phyloP scores from a whole-genome alignment of 2,329 filamentous ascomycete genomes.

The Ilyonectria robusta region DNA sequence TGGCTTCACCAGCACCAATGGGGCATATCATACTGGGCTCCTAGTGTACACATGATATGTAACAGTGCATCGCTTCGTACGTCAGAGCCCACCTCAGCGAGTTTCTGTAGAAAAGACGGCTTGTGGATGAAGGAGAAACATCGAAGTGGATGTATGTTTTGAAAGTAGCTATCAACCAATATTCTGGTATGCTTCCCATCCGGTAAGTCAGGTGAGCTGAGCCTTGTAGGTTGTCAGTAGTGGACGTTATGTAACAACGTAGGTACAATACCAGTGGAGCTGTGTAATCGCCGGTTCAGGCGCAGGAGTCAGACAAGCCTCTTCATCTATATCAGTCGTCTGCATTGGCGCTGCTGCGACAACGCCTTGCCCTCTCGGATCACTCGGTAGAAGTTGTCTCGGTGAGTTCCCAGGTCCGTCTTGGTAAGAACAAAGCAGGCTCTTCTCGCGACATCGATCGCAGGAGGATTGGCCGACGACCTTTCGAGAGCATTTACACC shows the following conservation, averaged over 20 bases:
- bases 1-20: background rate
- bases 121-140: conserved; percentile 46
- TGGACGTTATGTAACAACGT: background rate
- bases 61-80: conserved; percentile 36
- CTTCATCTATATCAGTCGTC: background rate
- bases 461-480: background rate
- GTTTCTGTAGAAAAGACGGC: conserved; percentile 40
- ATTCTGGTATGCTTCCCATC: conserved; percentile 27
- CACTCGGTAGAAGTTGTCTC: background rate
- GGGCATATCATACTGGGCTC: conserved; percentile 34
- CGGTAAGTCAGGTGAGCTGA: conserved; percentile 23
- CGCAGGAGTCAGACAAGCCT: background rate
- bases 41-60: conserved; percentile 41
- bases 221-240: conserved; percentile 23
- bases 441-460: conserved; percentile 18
- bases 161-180: conserved; percentile 41
- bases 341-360: background rate
- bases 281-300: background rate
- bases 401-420: background rate
- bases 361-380: background rate
- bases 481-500: conserved; percentile 15
- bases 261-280: conserved; percentile 9
- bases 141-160: conserved; percentile 45
- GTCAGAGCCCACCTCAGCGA: conserved; percentile 33
- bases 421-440: conserved; percentile 16